A percentile compares a stretch with the other conserved stretches of the same genome.
Conservation (phyloP, 2,329 filamentous ascomycete species). For the Colletotrichum trifolii region DNA sequence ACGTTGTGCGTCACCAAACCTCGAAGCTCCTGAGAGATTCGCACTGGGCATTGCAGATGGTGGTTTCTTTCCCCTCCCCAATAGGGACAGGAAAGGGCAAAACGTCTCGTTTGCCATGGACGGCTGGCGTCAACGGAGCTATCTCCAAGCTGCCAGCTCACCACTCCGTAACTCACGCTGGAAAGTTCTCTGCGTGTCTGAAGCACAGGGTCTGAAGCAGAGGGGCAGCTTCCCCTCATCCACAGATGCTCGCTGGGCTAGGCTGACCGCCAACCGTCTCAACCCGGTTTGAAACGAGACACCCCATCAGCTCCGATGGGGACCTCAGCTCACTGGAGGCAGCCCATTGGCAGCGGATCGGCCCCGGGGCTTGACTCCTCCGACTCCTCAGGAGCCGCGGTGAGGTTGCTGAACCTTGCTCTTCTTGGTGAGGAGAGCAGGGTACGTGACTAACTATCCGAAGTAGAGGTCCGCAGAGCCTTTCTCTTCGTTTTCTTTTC, state of each 20-base stretch:
- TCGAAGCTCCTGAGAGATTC: no score
- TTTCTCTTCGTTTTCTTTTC: conserved; percentile 5
- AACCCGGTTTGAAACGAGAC: conserved; percentile 33
- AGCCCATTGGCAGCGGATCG: conserved; percentile 32
- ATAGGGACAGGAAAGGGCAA: no score
- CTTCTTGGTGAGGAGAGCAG: no score
- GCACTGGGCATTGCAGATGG: no score
- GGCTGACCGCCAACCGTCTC: conserved; percentile 35
- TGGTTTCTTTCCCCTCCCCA: no score
- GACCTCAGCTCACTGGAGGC: conserved; percentile 22
- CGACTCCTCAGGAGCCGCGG: conserved; percentile 1
- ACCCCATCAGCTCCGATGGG: conserved; percentile 25
- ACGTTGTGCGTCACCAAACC: no score
- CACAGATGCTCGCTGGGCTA: background rate
- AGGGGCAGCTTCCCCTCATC: background rate
- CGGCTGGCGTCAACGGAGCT: background rate
- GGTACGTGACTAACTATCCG: background rate
- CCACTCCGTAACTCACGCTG: no score
- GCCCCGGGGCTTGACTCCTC: conserved; percentile 16
- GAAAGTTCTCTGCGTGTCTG: no score
- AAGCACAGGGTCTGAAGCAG: background rate
- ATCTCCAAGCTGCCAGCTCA: background rate
- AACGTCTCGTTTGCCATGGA: no score
- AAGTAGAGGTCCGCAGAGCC: background rate
- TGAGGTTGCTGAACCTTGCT: background rate